A percentile compares a stretch with the other conserved stretches of the same genome.
These are phyloP conservation scores for Bruguiera hainesii DNA, from an alignment of 441 rosid species.

Conservation along the genomic window DNA sequence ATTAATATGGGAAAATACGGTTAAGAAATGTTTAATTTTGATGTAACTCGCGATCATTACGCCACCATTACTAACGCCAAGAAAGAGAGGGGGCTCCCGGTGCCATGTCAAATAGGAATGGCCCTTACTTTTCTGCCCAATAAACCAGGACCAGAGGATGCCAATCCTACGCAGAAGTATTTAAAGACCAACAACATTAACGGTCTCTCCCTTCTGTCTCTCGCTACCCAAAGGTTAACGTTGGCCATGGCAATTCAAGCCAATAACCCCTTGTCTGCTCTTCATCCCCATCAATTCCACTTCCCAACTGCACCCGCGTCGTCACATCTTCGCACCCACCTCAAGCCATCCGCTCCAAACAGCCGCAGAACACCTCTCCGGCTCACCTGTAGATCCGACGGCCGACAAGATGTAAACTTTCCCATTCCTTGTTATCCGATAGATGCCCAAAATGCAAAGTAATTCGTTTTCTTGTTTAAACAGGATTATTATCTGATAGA, in stretches of 20 bases:
- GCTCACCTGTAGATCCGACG: conserved; percentile 43
- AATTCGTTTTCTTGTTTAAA: background rate
- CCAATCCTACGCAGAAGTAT: too few relatives aligned
- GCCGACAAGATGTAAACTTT: conserved; percentile 41
- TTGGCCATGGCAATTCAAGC: conserved; percentile 36
- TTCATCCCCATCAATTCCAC: conserved; percentile 23
- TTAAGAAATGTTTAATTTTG: too few relatives aligned
- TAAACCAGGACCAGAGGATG: too few relatives aligned
- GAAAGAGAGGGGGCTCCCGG: too few relatives aligned
- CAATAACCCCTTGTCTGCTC: conserved; percentile 14
- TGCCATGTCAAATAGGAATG: too few relatives aligned
- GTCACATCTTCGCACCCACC: conserved; percentile 11
- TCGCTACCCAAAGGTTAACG: background rate
- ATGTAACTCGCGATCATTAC: too few relatives aligned
- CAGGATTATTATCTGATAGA: conserved; percentile 85
- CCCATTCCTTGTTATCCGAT: background rate
- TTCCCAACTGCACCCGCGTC: conserved; percentile 21
- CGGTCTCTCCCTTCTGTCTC: background rate
- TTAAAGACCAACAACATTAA: too few relatives aligned
- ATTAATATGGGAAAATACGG: too few relatives aligned
- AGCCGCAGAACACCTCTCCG: conserved; percentile 25
- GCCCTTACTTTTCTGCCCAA: too few relatives aligned
- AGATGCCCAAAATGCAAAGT: background rate
- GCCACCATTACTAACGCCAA: too few relatives aligned
- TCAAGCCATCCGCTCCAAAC: conserved; percentile 11